Conservation (phyloP, 805 yeast genomes). For the Grigorovia humatica region DNA sequence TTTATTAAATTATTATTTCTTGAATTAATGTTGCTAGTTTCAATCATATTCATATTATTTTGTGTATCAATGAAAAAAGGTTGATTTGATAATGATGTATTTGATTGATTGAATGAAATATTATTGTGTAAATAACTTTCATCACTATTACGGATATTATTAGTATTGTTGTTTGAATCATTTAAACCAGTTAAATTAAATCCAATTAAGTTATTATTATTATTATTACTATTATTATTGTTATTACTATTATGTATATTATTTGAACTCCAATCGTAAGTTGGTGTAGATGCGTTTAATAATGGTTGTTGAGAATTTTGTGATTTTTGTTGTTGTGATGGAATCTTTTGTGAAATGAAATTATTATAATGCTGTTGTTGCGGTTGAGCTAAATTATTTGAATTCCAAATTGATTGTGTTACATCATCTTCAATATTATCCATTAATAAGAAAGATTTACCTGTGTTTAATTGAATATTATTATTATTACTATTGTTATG, state of each 20-base stretch:
- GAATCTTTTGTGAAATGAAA: neutral
- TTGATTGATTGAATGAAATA: neutral
- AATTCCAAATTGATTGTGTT: conserved; percentile 28
- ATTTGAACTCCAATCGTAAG: conserved; percentile 21
- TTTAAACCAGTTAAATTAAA: neutral
- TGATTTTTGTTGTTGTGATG: conserved; percentile 8
- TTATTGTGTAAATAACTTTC: neutral
- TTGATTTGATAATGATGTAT: conserved; percentile 1
- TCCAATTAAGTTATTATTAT: neutral
- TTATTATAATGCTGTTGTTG: neutral
- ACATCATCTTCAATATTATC: conserved; percentile 25
- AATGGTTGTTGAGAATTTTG: conserved; percentile 8
- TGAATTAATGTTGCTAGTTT: neutral
- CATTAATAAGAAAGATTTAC: conserved; percentile 32
- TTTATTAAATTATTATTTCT: too few species aligned
- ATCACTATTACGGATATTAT: neutral
- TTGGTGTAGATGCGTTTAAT: conserved; percentile 16
- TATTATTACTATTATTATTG: neutral
- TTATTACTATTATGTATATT: neutral
- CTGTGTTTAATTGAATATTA: neutral
- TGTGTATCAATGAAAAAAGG: neutral
- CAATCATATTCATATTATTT: too few species aligned
- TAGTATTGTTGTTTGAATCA: neutral
- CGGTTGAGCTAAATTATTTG: conserved; percentile 17
- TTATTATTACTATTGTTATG: neutral